Conservation (phyloP, 148 eudicot genomes). For the Vaccinium corymbosum region DNA sequence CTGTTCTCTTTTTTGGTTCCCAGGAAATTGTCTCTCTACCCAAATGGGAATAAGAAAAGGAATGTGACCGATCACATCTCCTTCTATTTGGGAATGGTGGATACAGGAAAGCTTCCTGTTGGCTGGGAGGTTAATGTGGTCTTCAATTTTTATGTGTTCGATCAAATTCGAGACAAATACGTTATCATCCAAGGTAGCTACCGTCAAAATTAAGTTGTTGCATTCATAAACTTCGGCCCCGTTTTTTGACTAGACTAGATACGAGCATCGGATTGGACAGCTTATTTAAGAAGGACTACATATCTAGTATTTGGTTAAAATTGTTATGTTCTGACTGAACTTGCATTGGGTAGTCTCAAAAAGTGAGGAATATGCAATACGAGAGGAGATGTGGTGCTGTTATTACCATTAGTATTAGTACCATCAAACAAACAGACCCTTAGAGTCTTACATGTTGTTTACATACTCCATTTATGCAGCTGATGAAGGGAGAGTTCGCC, state of each 20-base stretch:
- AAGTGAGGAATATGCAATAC: too few species aligned
- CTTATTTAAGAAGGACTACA: too few species aligned
- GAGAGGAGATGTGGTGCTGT: too few species aligned
- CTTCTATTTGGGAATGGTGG: neutral
- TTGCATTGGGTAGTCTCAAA: too few species aligned
- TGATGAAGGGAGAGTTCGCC: neutral
- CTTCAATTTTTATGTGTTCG: constrained; percentile 1
- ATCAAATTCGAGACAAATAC: constrained; percentile 15
- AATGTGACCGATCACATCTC: constrained; percentile 8
- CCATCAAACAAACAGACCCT: too few species aligned
- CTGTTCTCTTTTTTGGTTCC: neutral
- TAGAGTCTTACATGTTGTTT: neutral
- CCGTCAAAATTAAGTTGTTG: too few species aligned
- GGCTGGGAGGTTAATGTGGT: constrained; percentile 11
- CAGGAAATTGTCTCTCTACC: constrained; percentile 14
- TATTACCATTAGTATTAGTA: too few species aligned
- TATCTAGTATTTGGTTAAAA: too few species aligned
- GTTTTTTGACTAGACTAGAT: too few species aligned
- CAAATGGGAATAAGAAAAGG: constrained; percentile 16
- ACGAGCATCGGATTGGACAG: too few species aligned
- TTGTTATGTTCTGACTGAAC: too few species aligned
- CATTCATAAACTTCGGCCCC: too few species aligned
- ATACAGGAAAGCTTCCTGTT: neutral
- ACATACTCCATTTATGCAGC: neutral
- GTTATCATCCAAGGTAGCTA: constrained; percentile 5